These are phyloP conservation scores for Hypholoma fasciculare DNA, from an alignment of 768 basidiomycete species.

Conservation along the genomic window DNA sequence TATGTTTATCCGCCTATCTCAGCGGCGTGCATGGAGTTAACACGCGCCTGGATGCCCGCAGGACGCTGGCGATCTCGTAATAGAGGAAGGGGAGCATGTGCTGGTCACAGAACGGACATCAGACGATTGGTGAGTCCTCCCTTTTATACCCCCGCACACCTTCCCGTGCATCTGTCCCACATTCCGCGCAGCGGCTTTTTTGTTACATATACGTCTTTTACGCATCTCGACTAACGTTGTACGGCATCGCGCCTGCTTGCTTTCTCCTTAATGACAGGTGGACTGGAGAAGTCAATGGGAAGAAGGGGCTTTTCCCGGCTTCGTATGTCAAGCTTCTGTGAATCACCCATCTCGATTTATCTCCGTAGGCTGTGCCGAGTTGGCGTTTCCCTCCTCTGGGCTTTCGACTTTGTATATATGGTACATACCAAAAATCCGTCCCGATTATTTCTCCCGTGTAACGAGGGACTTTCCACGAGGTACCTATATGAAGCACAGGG, in stretches of 20 bases:
- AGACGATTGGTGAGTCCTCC: conserved; percentile 63
- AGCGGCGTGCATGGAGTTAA: background rate
- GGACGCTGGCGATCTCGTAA: conserved; percentile 69
- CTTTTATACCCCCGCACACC: conserved; percentile 7
- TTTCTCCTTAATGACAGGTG: conserved; percentile 46
- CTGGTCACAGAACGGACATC: conserved; percentile 65
- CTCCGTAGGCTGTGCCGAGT: conserved; percentile 7
- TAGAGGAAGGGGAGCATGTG: conserved; percentile 59
- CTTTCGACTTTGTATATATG: background rate
- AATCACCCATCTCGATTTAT: conserved; percentile 10
- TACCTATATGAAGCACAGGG: no score
- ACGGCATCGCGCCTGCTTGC: conserved; percentile 8
- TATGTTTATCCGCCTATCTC: background rate
- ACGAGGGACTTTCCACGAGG: background rate
- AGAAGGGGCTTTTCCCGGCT: conserved; percentile 63
- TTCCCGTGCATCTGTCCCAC: conserved; percentile 11
- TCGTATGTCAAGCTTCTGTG: conserved; percentile 55
- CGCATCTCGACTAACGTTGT: background rate
- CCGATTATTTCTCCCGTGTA: background rate
- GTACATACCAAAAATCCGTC: background rate
- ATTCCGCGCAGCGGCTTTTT: background rate
- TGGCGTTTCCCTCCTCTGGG: background rate
- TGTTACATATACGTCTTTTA: background rate
- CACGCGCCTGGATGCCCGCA: conserved; percentile 23
- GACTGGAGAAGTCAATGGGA: conserved; percentile 62